Evolutionary conservation across 2,329 filamentous ascomycete genomes (phyloP).

Genomic region (Metarhizium rileyi): DNA sequence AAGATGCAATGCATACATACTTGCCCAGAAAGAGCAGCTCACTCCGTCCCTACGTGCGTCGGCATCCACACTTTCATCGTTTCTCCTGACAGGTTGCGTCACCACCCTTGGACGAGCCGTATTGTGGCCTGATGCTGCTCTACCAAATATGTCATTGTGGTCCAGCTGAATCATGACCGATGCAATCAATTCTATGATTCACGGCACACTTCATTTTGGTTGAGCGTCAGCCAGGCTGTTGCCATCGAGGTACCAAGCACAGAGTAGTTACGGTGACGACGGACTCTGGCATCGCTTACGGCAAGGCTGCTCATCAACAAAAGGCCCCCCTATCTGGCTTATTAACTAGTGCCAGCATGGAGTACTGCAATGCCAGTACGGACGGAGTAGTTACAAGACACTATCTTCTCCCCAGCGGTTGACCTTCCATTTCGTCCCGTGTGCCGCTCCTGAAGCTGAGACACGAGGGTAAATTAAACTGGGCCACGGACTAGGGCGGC

Average conservation of each 20-base stretch:
- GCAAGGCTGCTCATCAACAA: background rate
- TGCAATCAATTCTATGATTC: background rate
- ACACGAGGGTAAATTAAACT: too few species aligned
- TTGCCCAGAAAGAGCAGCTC: background rate
- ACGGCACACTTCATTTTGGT: too few species aligned
- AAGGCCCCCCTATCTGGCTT: background rate
- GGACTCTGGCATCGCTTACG: background rate
- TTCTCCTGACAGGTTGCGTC: background rate
- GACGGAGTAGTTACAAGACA: too few species aligned
- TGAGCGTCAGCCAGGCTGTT: too few species aligned
- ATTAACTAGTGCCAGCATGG: background rate
- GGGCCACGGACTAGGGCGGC: too few species aligned
- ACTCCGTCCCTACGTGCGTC: background rate
- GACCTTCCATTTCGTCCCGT: background rate
- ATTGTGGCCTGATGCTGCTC: background rate
- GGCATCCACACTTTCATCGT: background rate
- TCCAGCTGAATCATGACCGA: background rate
- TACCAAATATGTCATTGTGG: background rate
- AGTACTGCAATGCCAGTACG: too few species aligned
- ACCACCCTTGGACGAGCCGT: background rate
- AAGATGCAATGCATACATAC: background rate
- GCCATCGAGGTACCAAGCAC: background rate
- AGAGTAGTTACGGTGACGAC: background rate
- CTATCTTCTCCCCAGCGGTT: background rate
- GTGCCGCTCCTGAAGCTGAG: background rate